Conservation (phyloP, 106 monocot species). For the Dioscorea alata region DNA sequence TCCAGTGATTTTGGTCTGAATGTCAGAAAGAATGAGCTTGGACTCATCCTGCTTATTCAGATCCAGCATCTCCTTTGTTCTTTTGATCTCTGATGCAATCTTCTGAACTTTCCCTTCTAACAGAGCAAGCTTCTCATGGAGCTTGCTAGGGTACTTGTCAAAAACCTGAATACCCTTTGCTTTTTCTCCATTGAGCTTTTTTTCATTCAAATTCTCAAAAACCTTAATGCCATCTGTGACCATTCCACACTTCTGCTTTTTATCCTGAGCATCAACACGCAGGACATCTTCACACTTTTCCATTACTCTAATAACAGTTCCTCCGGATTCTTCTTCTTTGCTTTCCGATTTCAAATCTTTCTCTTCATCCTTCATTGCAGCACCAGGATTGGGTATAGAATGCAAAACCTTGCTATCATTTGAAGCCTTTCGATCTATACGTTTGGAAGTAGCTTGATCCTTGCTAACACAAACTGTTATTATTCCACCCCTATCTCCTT, state of each 20-base stretch:
- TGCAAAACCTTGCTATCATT: background rate
- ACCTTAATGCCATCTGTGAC: conserved; percentile 19
- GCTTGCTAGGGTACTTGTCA: conserved; percentile 50
- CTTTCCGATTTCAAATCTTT: background rate
- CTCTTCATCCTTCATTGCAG: background rate
- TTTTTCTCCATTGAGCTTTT: background rate
- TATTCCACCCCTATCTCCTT: background rate
- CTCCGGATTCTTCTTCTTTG: background rate
- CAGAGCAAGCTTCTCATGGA: conserved; percentile 83
- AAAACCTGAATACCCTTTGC: conserved; percentile 2
- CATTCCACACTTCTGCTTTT: background rate
- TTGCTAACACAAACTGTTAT: background rate
- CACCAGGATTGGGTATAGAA: background rate
- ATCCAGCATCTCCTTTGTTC: conserved; percentile 92
- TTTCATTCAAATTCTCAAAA: conserved; percentile 32
- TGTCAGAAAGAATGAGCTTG: conserved; percentile 74
- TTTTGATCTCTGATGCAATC: conserved; percentile 87
- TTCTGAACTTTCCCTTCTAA: conserved; percentile 88
- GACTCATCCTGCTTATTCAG: conserved; percentile 58
- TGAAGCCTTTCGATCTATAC: background rate
- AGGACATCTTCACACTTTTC: background rate
- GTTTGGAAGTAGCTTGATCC: background rate
- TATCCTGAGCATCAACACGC: background rate
- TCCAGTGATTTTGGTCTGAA: conserved; percentile 76
- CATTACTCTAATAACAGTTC: background rate